Conservation (phyloP, 345 rosid species). For the Diplotaxis tenuifolia region DNA sequence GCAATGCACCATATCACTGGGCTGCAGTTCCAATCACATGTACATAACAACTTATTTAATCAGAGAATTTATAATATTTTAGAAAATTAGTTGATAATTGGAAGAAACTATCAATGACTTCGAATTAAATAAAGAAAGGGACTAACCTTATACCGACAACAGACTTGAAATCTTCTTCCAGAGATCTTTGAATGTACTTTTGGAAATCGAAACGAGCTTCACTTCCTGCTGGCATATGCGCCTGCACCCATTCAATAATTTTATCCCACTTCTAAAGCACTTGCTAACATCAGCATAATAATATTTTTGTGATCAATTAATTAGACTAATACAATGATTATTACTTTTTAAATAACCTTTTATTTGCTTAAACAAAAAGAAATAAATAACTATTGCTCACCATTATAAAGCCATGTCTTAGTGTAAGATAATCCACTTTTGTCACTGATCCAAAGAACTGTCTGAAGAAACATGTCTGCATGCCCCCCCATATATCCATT, state of each 20-base stretch:
- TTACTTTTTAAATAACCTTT: conserved; percentile 1
- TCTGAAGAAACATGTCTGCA: conserved; percentile 88
- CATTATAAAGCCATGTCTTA: conserved; percentile 87
- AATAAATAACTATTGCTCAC: conserved; percentile 39
- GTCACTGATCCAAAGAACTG: conserved; percentile 86
- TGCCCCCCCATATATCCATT: background rate
- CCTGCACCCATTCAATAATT: conserved; percentile 45
- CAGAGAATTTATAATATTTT: background rate
- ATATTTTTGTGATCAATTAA: background rate
- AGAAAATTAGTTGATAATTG: background rate
- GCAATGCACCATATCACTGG: conserved; percentile 79
- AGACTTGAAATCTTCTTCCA: conserved; percentile 81
- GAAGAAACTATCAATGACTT: background rate
- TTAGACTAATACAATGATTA: background rate
- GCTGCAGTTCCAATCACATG: conserved; percentile 50
- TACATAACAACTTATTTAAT: background rate
- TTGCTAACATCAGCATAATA: no score
- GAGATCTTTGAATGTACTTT: conserved; percentile 77
- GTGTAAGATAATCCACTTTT: conserved; percentile 77
- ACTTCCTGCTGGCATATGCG: conserved; percentile 82
- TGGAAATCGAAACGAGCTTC: conserved; percentile 70
- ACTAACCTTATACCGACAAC: conserved; percentile 85
- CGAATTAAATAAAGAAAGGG: background rate
- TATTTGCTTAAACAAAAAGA: no score
- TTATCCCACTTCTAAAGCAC: no score